phyloP scores from a whole-genome alignment of 495 filamentous ascomycete species.

The Penicillium lagena region DNA sequence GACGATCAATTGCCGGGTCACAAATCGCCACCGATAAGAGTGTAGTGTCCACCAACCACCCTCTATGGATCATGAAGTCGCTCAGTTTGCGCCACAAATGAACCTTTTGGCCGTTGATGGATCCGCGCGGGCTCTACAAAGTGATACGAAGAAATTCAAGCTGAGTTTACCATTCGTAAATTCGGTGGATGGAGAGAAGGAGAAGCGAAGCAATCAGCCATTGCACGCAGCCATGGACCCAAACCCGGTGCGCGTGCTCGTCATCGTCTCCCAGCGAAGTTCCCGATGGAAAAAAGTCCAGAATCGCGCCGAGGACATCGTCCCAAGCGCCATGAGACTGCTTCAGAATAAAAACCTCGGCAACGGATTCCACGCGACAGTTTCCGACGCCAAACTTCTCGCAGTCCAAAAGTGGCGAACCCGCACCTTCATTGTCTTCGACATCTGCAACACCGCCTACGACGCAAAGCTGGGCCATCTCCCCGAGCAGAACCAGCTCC shows the following conservation, averaged over 20 bases:
- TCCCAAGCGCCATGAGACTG: slow-evolving; percentile 11
- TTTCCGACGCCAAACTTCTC: slow-evolving; percentile 8
- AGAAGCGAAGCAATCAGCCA: too few species aligned
- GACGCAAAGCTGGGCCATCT: slow-evolving; percentile 19
- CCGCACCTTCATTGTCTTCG: slow-evolving; percentile 19
- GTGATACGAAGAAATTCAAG: too few species aligned
- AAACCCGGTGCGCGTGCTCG: slow-evolving; percentile 14
- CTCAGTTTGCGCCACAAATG: too few species aligned
- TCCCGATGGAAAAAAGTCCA: slow-evolving; percentile 8
- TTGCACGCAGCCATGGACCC: not conserved
- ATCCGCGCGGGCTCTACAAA: too few species aligned
- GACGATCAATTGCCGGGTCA: too few species aligned
- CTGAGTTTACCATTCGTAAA: too few species aligned
- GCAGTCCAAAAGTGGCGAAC: slow-evolving; percentile 20
- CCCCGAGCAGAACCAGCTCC: slow-evolving; percentile 19
- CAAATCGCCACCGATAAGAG: too few species aligned
- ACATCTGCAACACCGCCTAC: slow-evolving; percentile 18
- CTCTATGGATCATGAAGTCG: too few species aligned
- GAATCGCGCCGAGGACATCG: slow-evolving; percentile 12
- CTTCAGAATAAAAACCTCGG: slow-evolving; percentile 8
- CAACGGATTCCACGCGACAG: not conserved
- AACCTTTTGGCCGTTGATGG: too few species aligned
- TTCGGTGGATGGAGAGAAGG: too few species aligned
- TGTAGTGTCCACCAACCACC: too few species aligned
- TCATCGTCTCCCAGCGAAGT: slow-evolving; percentile 21